These are phyloP conservation scores for Thielaviopsis euricoi DNA, from an alignment of 2,329 filamentous ascomycete species.

Conservation along the genomic window DNA sequence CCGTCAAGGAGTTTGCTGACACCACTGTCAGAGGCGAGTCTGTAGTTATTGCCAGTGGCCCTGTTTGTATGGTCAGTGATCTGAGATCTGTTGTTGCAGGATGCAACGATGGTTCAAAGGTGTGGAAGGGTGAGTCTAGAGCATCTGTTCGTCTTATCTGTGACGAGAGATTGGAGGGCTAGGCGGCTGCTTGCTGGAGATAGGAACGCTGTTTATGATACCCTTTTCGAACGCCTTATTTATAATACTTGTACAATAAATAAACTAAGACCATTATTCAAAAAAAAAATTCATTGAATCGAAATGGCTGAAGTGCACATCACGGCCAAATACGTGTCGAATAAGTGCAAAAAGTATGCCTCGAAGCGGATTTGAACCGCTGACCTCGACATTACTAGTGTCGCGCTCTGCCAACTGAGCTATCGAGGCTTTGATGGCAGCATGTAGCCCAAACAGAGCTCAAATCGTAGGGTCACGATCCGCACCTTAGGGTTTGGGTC, in stretches of 20 bases:
- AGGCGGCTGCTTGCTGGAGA: background rate
- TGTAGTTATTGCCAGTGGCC: conserved; percentile 43
- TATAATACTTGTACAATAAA: background rate
- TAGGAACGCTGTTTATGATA: background rate
- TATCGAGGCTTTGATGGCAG: background rate
- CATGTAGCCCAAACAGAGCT: background rate
- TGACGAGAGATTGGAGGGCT: conserved; percentile 43
- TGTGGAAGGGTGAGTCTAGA: conserved; percentile 41
- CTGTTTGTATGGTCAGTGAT: conserved; percentile 41
- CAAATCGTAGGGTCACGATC: background rate
- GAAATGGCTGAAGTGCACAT: no score
- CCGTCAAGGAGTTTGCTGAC: conserved; percentile 33
- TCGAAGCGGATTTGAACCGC: conserved; percentile 1
- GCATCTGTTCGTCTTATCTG: conserved; percentile 40
- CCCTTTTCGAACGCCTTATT: background rate
- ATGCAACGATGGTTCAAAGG: conserved; percentile 33
- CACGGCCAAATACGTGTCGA: no score
- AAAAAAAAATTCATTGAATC: no score
- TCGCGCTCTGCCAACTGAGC: no score
- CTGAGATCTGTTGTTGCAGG: conserved; percentile 35
- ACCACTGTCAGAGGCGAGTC: conserved; percentile 31
- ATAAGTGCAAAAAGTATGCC: background rate
- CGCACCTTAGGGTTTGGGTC: no score
- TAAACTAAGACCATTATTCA: background rate
- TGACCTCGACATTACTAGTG: no score